These are phyloP conservation scores for Berkeleyomyces basicola DNA, from an alignment of 2,329 filamentous ascomycete species.

Conservation along the genomic window DNA sequence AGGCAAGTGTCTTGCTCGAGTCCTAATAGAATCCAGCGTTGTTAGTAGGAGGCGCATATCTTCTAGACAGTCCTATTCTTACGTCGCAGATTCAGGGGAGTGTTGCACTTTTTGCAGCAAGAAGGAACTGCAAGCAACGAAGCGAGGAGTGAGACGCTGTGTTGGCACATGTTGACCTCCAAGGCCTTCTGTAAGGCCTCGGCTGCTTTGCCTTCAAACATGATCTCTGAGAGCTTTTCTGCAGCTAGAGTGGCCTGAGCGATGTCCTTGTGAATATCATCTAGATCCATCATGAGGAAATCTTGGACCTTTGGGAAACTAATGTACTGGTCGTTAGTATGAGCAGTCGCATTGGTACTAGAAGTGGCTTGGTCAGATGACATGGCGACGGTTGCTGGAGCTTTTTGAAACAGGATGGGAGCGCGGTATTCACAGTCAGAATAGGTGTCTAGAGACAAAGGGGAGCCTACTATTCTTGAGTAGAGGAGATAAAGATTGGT, in stretches of 20 bases:
- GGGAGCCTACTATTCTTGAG: not conserved
- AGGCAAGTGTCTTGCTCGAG: not conserved
- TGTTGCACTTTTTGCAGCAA: not conserved
- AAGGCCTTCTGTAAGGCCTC: not conserved
- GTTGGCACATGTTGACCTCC: not conserved
- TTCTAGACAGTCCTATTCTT: not conserved
- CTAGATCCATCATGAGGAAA: not conserved
- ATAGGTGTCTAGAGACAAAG: not conserved
- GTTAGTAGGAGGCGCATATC: not conserved
- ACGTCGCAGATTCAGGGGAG: not conserved
- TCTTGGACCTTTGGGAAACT: not conserved
- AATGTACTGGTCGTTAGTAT: not conserved
- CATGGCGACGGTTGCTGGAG: not conserved
- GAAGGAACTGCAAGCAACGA: not conserved
- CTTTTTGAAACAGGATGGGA: not conserved
- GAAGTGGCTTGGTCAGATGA: not conserved
- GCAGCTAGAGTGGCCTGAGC: constrained; percentile 8
- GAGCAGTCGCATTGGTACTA: not conserved
- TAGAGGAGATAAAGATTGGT: not conserved
- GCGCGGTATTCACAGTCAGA: not conserved
- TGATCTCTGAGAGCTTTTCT: not conserved
- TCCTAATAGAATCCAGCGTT: not conserved
- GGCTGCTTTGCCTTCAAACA: not conserved
- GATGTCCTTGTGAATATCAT: not conserved
- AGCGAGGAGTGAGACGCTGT: not conserved